Percentiles rank a stretch among this genome's conserved stretches.
Evolutionary conservation across 2,329 filamentous ascomycete species (phyloP).

Genomic region (Magnaporthiopsis rhizophila): DNA sequence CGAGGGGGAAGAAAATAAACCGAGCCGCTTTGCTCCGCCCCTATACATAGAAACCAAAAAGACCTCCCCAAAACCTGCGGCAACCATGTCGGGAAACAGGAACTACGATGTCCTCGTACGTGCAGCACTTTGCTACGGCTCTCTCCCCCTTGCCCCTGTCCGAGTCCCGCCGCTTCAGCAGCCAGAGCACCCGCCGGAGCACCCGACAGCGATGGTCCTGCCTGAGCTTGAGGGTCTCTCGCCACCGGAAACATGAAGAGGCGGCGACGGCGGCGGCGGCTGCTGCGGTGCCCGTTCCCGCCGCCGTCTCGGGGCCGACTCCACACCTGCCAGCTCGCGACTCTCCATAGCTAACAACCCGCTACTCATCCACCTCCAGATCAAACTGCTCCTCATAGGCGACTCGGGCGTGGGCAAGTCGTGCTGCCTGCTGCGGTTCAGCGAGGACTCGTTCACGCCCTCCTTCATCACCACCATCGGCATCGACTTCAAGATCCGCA

Average conservation of each 20-base stretch:
- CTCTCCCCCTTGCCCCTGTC: not conserved
- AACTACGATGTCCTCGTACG: constrained; percentile 96
- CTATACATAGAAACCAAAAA: not conserved
- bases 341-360: constrained; percentile 9
- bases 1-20: not conserved
- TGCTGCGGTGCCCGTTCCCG: not conserved
- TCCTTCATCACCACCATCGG: constrained; percentile 99
- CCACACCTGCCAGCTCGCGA: constrained; percentile 12
- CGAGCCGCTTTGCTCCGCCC: not conserved
- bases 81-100: constrained; percentile 82
- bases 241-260: too few species aligned
- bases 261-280: too few species aligned
- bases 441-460: constrained; percentile 93
- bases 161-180: not conserved
- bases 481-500: constrained; percentile 99
- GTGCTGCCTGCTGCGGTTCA: constrained; percentile 93
- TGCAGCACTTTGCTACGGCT: not conserved
- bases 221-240: not conserved
- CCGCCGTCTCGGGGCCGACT: not conserved
- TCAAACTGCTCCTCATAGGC: constrained; percentile 93
- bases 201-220: not conserved
- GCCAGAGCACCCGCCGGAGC: not conserved
- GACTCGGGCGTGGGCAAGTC: constrained; percentile 97
- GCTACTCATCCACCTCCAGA: constrained; percentile 43
- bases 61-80: not conserved